Percentiles rank a stretch among this genome's conserved stretches.
Evolutionary conservation across 371 early-diverging fungal species (phyloP).

Genomic region (Lichtheimia corymbifera): DNA sequence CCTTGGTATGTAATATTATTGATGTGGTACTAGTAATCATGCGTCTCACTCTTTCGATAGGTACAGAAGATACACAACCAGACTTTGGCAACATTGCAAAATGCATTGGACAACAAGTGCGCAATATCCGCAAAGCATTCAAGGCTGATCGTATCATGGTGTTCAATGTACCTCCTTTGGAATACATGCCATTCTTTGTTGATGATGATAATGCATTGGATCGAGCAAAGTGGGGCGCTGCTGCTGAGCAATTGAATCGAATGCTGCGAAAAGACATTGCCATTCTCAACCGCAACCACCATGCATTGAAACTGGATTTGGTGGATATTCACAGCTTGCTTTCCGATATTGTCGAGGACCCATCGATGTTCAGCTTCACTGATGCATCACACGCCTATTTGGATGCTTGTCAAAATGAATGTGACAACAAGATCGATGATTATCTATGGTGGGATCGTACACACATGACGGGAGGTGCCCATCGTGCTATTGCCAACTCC

Average conservation of each 20-base stretch:
- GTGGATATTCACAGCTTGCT: constrained; percentile 35
- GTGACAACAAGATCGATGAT: constrained; percentile 22
- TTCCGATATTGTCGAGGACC: constrained; percentile 32
- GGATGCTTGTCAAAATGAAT: constrained; percentile 22
- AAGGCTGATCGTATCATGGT: constrained; percentile 31
- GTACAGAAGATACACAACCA: constrained; percentile 6
- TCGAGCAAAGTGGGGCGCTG: constrained; percentile 21
- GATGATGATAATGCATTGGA: constrained; percentile 7
- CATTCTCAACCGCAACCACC: constrained; percentile 40
- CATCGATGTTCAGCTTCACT: constrained; percentile 30
- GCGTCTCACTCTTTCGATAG: neutral
- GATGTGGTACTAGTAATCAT: neutral
- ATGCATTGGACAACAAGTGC: constrained; percentile 37
- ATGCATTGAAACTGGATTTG: constrained; percentile 34
- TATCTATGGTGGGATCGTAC: constrained; percentile 53
- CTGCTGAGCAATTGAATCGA: constrained; percentile 32
- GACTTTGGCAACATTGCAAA: constrained; percentile 24
- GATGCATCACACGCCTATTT: constrained; percentile 28
- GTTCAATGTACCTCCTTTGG: constrained; percentile 43
- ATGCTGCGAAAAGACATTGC: constrained; percentile 29
- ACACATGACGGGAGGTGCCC: constrained; percentile 44
- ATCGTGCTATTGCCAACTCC: constrained; percentile 35
- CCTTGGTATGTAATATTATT: constrained; percentile 19
- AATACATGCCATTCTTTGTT: constrained; percentile 38
- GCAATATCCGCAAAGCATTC: constrained; percentile 30